Evolutionary conservation across 2,329 filamentous ascomycete species (phyloP), one percentile per base, ranked within the genome.

Genomic region (Botrytis cinerea): DNA sequence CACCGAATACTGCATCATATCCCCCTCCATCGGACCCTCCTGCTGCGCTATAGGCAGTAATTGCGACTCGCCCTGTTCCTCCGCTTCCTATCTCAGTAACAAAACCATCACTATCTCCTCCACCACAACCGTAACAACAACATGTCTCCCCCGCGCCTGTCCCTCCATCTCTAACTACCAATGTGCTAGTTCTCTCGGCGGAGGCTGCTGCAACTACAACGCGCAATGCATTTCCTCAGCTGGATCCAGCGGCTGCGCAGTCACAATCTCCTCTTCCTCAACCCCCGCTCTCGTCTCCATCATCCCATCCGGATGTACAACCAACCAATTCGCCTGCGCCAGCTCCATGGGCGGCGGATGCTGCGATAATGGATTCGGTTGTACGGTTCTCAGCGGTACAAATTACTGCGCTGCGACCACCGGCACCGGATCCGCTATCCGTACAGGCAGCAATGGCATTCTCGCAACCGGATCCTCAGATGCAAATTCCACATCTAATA

Each of bases 201-300:
- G 78, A 73, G 72, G 73, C 28, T 89, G 88, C 80, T 89, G 88
- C 76, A 71, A 77, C 14, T 86, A 83, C 75, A 84, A 83, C 59
- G 80, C 79, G 28, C 79, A 82, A 18, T 89, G 87, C 78, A 80
- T 78, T 25, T 77, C 80, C 1, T 79, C 78, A 3, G 79, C 77
- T 59, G 60, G 74, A 7, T 88, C 85, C 75, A 72, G 81, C 45
- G 64, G 14, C 5, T 68, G 62, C n/a, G 46, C 35, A 38, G 38
- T 46, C 9, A 61, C 62, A 9, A 7, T 64, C 20, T 48, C 40
- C 5, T 35, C n/a, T n/a, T 67, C 48, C 9, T 79, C 81, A 35
- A 79, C 78, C 2, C 60, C 75, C 10, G 66, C 79, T 8, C 74
- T 73, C 9, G 79, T 80, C 4, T 78, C 79, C 1, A 43, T 81